A percentile compares a stretch with the other conserved stretches of the same genome.
Conservation (phyloP, 2,329 filamentous ascomycete genomes). For the Helminthosporium solani region DNA sequence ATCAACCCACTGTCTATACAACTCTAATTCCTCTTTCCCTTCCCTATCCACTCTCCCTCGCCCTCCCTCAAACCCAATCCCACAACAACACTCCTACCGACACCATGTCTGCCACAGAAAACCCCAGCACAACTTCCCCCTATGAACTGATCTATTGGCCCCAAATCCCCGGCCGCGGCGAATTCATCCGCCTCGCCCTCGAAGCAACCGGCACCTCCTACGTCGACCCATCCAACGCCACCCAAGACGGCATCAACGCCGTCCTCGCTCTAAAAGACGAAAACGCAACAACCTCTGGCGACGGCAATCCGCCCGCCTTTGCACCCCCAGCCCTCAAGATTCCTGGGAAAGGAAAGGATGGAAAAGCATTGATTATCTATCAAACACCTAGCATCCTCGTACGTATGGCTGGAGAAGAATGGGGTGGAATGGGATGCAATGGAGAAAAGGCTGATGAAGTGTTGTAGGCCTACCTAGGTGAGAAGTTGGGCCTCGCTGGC, state of each 20-base stretch:
- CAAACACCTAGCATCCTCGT: conserved; percentile 72
- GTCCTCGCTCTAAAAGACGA: conserved; percentile 53
- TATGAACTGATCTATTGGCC: conserved; percentile 74
- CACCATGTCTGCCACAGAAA: conserved; percentile 2
- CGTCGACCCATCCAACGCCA: conserved; percentile 58
- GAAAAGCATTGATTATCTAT: conserved; percentile 58
- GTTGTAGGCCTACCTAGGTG: conserved; percentile 61
- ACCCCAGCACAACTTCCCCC: conserved; percentile 32
- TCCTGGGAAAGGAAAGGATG: conserved; percentile 52
- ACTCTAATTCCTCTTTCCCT: not conserved
- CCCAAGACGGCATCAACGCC: conserved; percentile 52
- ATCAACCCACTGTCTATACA: not conserved
- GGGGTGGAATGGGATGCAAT: not conserved
- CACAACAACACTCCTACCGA: not conserved
- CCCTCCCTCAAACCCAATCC: not conserved
- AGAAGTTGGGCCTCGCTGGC: conserved; percentile 58
- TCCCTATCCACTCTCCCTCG: not conserved
- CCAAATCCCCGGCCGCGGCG: conserved; percentile 69
- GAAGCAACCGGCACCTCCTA: conserved; percentile 68
- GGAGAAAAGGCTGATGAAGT: not conserved
- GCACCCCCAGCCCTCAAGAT: conserved; percentile 66
- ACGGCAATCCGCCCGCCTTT: conserved; percentile 63
- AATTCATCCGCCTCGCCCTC: conserved; percentile 70
- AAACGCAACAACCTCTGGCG: conserved; percentile 50
- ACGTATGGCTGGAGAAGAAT: not conserved